These are phyloP conservation scores for Paraphoma sp. DNA, from an alignment of 2,329 filamentous ascomycete genomes.

Conservation along the genomic window DNA sequence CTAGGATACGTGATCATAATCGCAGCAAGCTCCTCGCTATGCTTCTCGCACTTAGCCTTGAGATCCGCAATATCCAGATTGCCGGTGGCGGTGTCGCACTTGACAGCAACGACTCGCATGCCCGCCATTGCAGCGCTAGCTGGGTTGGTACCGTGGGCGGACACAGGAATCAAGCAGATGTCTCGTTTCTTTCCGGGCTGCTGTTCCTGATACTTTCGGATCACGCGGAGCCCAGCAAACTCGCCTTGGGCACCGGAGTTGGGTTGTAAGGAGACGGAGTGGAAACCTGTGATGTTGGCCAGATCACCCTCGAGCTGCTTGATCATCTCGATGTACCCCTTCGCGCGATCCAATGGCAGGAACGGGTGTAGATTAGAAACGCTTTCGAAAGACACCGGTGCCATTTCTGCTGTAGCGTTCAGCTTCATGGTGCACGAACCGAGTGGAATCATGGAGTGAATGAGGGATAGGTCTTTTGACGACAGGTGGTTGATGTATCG, in stretches of 20 bases:
- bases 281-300: constrained; percentile 84
- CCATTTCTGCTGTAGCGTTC: constrained; percentile 93
- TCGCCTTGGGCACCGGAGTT: constrained; percentile 97
- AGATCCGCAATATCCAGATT: constrained; percentile 90
- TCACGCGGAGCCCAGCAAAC: constrained; percentile 87
- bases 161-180: constrained; percentile 92
- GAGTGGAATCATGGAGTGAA: constrained; percentile 97
- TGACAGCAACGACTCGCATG: constrained; percentile 91
- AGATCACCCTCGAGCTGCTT: constrained; percentile 77
- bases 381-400: constrained; percentile 77
- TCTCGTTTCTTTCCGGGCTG: constrained; percentile 75
- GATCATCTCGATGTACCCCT: constrained; percentile 75
- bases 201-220: constrained; percentile 81
- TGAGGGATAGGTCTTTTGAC: constrained; percentile 91
- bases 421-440: constrained; percentile 99
- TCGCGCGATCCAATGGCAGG: constrained; percentile 66
- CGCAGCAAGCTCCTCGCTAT: constrained; percentile 83
- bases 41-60: constrained; percentile 85
- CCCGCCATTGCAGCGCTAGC: constrained; percentile 95
- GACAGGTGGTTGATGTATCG: constrained; percentile 93
- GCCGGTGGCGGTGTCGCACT: constrained; percentile 85
- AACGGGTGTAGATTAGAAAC: constrained; percentile 86
- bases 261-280: constrained; percentile 86
- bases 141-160: constrained; percentile 94
- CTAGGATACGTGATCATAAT: constrained; percentile 98